These are phyloP conservation scores for Colletotrichum sp. DNA, from an alignment of 2,329 filamentous ascomycete genomes.

Conservation along the genomic window DNA sequence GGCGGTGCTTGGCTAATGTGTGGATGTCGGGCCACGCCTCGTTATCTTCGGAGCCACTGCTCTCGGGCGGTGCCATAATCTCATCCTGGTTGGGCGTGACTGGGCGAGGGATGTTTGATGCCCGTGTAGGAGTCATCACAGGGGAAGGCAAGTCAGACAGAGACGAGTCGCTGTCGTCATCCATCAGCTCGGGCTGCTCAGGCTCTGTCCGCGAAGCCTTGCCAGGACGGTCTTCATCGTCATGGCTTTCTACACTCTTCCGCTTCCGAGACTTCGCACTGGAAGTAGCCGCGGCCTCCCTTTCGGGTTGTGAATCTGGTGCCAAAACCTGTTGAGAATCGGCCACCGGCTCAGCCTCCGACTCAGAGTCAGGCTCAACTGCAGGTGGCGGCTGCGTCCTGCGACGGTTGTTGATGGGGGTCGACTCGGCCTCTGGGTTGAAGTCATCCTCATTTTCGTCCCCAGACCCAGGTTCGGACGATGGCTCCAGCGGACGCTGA, in stretches of 20 bases:
- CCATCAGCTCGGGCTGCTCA: constrained; percentile 20
- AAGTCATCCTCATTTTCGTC: constrained; percentile 45
- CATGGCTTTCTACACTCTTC: constrained; percentile 56
- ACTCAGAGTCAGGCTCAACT: constrained; percentile 22
- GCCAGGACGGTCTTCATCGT: constrained; percentile 40
- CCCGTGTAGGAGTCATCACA: constrained; percentile 27
- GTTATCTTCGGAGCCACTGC: constrained; percentile 53
- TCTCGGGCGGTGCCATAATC: constrained; percentile 60
- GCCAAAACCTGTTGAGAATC: constrained; percentile 27
- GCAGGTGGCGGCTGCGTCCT: constrained; percentile 38
- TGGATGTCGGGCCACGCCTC: constrained; percentile 59
- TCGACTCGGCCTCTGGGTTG: constrained; percentile 71
- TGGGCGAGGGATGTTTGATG: constrained; percentile 31
- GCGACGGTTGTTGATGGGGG: constrained; percentile 59
- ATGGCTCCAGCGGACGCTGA: constrained; percentile 23
- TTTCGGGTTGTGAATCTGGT: constrained; percentile 28
- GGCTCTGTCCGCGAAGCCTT: constrained; percentile 36
- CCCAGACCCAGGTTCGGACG: constrained; percentile 18
- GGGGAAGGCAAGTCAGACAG: constrained; percentile 43
- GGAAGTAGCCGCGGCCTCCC: constrained; percentile 26
- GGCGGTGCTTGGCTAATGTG: constrained; percentile 51
- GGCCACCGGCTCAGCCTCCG: not conserved
- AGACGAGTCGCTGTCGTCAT: constrained; percentile 33
- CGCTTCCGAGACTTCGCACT: constrained; percentile 55
- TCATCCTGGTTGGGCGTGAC: constrained; percentile 54